Base-by-base conservation (phyloP, 306 rosid genomes). In the Vigna mungo region DNA sequence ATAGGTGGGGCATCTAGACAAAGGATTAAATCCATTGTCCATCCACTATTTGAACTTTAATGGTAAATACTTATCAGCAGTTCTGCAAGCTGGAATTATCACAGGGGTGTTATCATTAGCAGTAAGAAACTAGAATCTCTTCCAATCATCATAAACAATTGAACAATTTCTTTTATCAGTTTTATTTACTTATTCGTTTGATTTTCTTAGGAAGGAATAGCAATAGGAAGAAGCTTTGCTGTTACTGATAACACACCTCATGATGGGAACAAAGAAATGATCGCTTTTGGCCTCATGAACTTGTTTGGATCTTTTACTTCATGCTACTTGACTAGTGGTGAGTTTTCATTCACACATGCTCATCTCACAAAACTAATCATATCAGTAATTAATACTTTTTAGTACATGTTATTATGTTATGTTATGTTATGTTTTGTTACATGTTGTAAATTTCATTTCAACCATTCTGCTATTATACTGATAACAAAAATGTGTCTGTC, bases 231-330 rank as follows among this genome's bases (percentile, higher is more conserved):
- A 78, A 92, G 91, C 87, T 95, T 95, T 76, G 88, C 93, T 16
- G 82, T 90, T 12, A 21, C 64, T 61, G 89, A 71, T 25, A 92
- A 95, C 63, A 83, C 87, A 62, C 91, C 95, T 78, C 87, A 89
- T 68, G 98, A 95, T 85, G 98, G 98, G 17, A 95, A 92, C 70
- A 95, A 88, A 74, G 98, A 95, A 84, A 95, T 95, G 96, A 4
- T 90, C 14, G 96, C 98, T 73, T 89, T 84, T 76, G 98, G 98
- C 2, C 66, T 95, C 25, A 95, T 95, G 98, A 95, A 95, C 88
- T 63, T 87, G 0, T 21, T 51, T 23, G 98, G 98, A 46, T 95
- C 98, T 65, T 86, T 88, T 75, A 88, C 92, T 82, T 95, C 98
- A 9, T 90, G 97, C 83, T 92, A 95, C 86, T 87, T 95, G 81